Base-by-base conservation (phyloP, 768 basidiomycete genomes). In the Hericium coralloides region DNA sequence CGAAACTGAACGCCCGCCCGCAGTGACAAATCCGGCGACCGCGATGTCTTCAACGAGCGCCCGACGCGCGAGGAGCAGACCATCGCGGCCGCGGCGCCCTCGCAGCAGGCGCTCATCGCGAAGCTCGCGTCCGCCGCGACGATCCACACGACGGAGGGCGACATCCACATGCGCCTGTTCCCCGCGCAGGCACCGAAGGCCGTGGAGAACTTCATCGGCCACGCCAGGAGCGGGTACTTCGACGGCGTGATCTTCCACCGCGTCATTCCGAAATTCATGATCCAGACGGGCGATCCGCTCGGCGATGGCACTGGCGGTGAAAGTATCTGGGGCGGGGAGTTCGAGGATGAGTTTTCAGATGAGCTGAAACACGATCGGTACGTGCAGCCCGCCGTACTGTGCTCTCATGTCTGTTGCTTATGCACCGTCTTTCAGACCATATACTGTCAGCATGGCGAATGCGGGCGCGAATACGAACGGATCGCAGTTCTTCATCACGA, bases 241-340 rank as follows among this genome's bases (percentile, higher is more conserved):
- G 95, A 99, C 68, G 85, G 87, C 12, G 77, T 97, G 57, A 82
- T 98, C 65, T 98, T 98, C 77, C 97, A 99, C 69, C 89, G 97
- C 57, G 91, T 98, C 61, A 99, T 99, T 68, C 82, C 92, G 59
- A 98, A 99, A 73, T 99, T 99, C 67, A 95, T 95, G 94, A 89
- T 97, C 56, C 94, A 97, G 76, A 95, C 93, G 4, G 93, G 93
- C 36, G 93, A 95, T 65, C 94, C 94, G 2, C 73, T 94, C n/a
- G 93, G 91, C 20, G 92, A 97, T 71, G 94, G 93, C 5, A 95
- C 93, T 0, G 93, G 93, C 15, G 94, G 94, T 14, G 83, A 78
- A 52, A 92, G 89, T 12, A 91, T 95, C 58, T 97, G 94, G 92
- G 92, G 85, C 2, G 70, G 74, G 55, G 89, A 93, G 45, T 95